Evolutionary conservation across 2,329 filamentous ascomycete species (phyloP).

Genomic region (Aspergillus glaucus): DNA sequence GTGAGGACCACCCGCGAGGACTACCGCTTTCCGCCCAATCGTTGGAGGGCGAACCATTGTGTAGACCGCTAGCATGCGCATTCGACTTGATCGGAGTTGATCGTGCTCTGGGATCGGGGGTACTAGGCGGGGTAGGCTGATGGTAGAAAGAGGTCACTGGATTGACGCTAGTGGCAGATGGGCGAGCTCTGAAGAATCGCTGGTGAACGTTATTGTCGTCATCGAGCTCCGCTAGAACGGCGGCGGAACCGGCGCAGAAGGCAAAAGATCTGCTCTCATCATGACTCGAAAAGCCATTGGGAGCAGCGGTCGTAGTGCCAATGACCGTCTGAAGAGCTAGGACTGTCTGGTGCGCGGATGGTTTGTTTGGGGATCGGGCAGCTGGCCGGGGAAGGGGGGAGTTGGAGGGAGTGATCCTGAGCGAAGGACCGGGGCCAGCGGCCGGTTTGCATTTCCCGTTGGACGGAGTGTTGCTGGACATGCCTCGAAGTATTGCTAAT

Average conservation of each 20-base stretch:
- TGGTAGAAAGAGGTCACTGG: constrained; percentile 49
- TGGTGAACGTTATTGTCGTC: constrained; percentile 60
- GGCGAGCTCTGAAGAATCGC: constrained; percentile 84
- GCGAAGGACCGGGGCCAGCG: constrained; percentile 28
- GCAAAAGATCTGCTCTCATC: constrained; percentile 66
- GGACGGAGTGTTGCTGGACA: constrained; percentile 32
- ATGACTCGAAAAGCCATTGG: constrained; percentile 79
- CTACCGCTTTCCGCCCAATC: constrained; percentile 54
- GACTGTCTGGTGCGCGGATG: constrained; percentile 36
- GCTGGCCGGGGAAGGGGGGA: constrained; percentile 62
- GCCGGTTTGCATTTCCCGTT: constrained; percentile 29
- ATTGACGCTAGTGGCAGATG: constrained; percentile 62
- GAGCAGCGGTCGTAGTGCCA: constrained; percentile 78
- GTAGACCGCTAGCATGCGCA: constrained; percentile 31
- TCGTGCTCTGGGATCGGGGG: constrained; percentile 52
- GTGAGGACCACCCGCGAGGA: constrained; percentile 75
- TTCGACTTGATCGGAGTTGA: constrained; percentile 51
- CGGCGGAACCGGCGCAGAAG: constrained; percentile 86
- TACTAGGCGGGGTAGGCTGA: constrained; percentile 51
- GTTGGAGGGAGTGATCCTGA: constrained; percentile 69
- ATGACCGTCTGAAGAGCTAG: constrained; percentile 78
- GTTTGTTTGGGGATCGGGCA: constrained; percentile 56
- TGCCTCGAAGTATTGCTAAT: constrained; percentile 17
- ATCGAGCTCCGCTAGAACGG: constrained; percentile 78
- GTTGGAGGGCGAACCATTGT: constrained; percentile 42